Evolutionary conservation across 2,329 filamentous ascomycete genomes (phyloP), one percentile per base, ranked within the genome.

Genomic region (Phaeophleospora eucalypticola): DNA sequence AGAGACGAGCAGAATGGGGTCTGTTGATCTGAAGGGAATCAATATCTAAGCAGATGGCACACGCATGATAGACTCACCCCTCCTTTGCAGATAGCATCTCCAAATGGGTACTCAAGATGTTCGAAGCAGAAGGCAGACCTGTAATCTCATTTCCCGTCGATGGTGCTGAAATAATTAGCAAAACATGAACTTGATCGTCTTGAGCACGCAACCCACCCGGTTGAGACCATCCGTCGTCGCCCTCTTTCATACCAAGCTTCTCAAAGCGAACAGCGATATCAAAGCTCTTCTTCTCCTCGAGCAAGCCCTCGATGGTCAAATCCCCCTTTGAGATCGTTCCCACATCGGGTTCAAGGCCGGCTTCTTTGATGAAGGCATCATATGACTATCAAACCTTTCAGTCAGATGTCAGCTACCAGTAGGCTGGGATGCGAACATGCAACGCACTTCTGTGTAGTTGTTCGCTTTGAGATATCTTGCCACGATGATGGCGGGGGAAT

Each of bases 231-330:
- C 61, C 59, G 4, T 44, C 46, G 15, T 69, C 63, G 10, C 52
- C 65, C 45, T 73, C 69, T n/a, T 71, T 64, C 1, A 71, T 50
- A 4, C 72, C 75, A 38, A 77, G 61, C 58, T 77, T 79, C 58
- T 83, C 80, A 51, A 81, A 81, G 2, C 67, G 69, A 19, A 76
- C 60, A 45, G 69, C 78, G 10, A 78, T 60, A 57, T 83, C 80
- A 54, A 78, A 83, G 0, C 67, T 68, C 56, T 71, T 74, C 65
- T 83, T 83, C 64, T 83, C 80, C 40, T 80, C 72, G 6, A 83
- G 67, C n/a, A 83, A 68, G 36, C 73, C 68, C 57, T 83, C 80
- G 43, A 83, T 73, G 2, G 79, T 81, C 61, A 80, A 67, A 43
- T 72, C 68, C 21, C 68, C 67, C 40, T 67, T 68, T 9, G 65